These are phyloP conservation scores for Alternaria solani DNA, from an alignment of 2,329 filamentous ascomycete genomes.

Conservation along the genomic window DNA sequence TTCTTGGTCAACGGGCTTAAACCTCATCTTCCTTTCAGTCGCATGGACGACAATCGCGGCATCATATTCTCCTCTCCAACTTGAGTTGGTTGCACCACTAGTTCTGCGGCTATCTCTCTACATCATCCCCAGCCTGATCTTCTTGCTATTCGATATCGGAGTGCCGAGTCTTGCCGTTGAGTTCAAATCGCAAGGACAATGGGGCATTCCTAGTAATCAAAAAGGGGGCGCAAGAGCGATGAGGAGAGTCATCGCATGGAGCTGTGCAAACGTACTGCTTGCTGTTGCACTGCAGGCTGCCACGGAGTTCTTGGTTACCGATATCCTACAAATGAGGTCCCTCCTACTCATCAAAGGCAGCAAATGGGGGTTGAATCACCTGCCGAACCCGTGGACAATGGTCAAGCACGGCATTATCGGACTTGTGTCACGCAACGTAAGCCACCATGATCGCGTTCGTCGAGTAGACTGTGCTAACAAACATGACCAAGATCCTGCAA, in stretches of 20 bases:
- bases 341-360: constrained; percentile 67
- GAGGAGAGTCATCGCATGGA: constrained; percentile 61
- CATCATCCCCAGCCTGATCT: constrained; percentile 74
- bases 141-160: constrained; percentile 75
- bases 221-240: constrained; percentile 53
- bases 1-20: constrained; percentile 80
- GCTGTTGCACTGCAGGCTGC: constrained; percentile 62
- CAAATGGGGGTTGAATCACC: constrained; percentile 65
- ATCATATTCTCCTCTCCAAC: constrained; percentile 75
- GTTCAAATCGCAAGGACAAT: constrained; percentile 72
- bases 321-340: constrained; percentile 62
- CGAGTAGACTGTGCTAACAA: constrained; percentile 19
- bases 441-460: constrained; percentile 18
- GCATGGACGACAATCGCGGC: constrained; percentile 87
- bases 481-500: constrained; percentile 61
- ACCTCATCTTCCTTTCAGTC: constrained; percentile 87
- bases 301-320: constrained; percentile 64
- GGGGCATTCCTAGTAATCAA: constrained; percentile 56
- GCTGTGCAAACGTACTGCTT: constrained; percentile 64
- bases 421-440: constrained; percentile 65
- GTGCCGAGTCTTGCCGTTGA: constrained; percentile 73
- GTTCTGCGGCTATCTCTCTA: constrained; percentile 74
- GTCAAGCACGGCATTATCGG: constrained; percentile 63
- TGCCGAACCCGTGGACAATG: constrained; percentile 71
- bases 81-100: constrained; percentile 77